Evolutionary conservation across 352 stramenopile species (phyloP), one percentile per base, ranked within the genome.

Genomic region (Hyphochytrium catenoides): DNA sequence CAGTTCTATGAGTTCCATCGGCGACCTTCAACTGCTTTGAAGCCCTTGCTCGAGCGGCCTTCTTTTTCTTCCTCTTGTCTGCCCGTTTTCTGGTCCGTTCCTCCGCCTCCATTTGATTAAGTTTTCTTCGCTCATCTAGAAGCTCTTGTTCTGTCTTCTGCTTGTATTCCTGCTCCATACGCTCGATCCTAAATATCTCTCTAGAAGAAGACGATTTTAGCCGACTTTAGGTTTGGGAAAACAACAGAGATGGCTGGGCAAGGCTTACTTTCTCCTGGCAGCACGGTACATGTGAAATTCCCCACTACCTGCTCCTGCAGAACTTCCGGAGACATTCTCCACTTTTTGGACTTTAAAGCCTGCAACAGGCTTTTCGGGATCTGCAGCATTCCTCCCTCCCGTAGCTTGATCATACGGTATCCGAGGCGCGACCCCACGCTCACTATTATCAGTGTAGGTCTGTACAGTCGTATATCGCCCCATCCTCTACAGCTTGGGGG

Each of bases 241-340:
- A 2, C 4, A 17, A 39, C 41, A 11, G 29, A 20, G 18, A 25
- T 18, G 12, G 31, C 14, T 31, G n/a, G n/a, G n/a, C n/a, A n/a
- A n/a, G 20, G 33, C 41, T 4, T 15, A 75, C 66, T 66, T 43
- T 57, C 82, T 70, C 12, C 85, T 62, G 0, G 79, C 56, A n/a
- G 88, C 77, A 26, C 84, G 74, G 47, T 97, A 97, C 46, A 91
- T 79, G 65, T 96, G 85, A 51, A 96, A 97, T 29, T 96, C 85
- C 33, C 85, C 82, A 15, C 73, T 93, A 4, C 84, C 81, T 9
- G 85, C 83, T 28, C 85, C 87, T 0, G 84, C 82, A 0, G 71
- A 82, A 41, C 74, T 93, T 21, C 87, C 85, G 20, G 91, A 91
- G 6, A 92, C 79, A 54, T 96, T 96, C 29, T 93, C 63, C 4